Base-by-base conservation (phyloP, 2,329 filamentous ascomycete genomes). In the Incumbomyces delicatus region DNA sequence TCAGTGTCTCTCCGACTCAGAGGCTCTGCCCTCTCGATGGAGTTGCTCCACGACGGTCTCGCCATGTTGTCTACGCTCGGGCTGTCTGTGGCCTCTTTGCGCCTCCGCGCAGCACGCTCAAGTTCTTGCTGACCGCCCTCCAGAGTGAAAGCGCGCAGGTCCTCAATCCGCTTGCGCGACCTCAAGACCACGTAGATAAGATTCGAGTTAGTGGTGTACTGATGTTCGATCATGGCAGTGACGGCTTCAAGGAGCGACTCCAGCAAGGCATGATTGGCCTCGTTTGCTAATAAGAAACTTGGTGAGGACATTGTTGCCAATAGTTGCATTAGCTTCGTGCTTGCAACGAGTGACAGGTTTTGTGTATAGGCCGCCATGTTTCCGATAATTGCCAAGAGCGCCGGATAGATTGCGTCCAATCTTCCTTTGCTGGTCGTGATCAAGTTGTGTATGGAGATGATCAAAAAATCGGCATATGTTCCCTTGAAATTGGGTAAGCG, bases 281-380 rank as follows among this genome's bases (percentile, higher is more conserved):
- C 92, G 57, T 95, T 96, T 6, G 87, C 87, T 14, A 96, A 72
- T 8, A 98, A 70, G 62, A 96, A 98, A 29, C 85, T 87, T 0
- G 92, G 90, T 0, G 88, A 86, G 7, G 90, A 94, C 85, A 96
- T 94, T 30, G 86, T 92, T 3, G 81, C 79, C 62, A 94, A 94
- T 1, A 96, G 72, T 57, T 95, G 88, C 55, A 96, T 73, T 27
- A 96, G 69, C 62, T 88, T 94, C 1, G 83, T 80, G 61, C 86
- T 85, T 13, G 87, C 81, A 2, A 81, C 76, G 3, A 80, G 72
- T 42, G 84, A 87, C 10, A 96, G 69, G 17, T 83, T 78, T 59
- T 92, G 80, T 3, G 92, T 71, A 60, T 94, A 86, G 13, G 92
- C 83, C 10, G 89, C 82, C 52, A 95, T 81, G 59, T 98, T 98